Percentiles rank a stretch among this genome's conserved stretches.
Conservation (phyloP, 1,284 basidiomycete genomes). For the Abortiporus biennis region DNA sequence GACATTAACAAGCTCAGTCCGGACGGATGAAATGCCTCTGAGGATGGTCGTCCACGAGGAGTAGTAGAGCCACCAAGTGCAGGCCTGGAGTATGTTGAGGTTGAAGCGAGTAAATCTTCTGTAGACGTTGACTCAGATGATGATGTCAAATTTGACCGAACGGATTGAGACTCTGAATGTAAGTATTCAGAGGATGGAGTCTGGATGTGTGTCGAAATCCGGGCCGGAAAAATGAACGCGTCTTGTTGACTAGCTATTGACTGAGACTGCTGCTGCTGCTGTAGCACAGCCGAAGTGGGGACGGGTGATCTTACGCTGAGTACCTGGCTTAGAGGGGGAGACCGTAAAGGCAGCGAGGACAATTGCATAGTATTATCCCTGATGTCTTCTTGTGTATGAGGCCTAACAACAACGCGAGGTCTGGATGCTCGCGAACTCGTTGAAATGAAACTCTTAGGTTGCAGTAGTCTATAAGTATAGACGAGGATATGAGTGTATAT, state of each 20-base stretch:
- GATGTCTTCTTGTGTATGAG: conserved; percentile 55
- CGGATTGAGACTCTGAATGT: too few relatives aligned
- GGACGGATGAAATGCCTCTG: conserved; percentile 35
- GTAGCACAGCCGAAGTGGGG: too few relatives aligned
- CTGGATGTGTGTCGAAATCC: conserved; percentile 2
- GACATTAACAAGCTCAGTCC: conserved; percentile 36
- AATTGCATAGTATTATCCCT: conserved; percentile 62
- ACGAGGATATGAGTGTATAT: background rate
- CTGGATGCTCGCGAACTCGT: conserved; percentile 22
- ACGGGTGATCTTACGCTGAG: too few relatives aligned
- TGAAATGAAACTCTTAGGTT: conserved; percentile 30
- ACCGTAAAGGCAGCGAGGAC: conserved; percentile 38
- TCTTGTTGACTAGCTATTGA: conserved; percentile 16
- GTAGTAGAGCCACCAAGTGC: conserved; percentile 18
- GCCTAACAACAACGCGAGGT: conserved; percentile 19
- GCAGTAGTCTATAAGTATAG: conserved; percentile 16
- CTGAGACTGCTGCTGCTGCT: too few relatives aligned
- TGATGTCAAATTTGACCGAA: background rate
- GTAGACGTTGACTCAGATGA: conserved; percentile 2
- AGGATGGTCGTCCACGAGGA: conserved; percentile 14
- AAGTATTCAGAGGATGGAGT: background rate
- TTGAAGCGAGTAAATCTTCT: conserved; percentile 24
- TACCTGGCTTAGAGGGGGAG: too few relatives aligned
- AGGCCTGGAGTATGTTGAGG: conserved; percentile 23
- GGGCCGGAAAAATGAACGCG: conserved; percentile 35